Evolutionary conservation across 2,329 filamentous ascomycete species (phyloP).

Genomic region (Niveomyces coronatus): DNA sequence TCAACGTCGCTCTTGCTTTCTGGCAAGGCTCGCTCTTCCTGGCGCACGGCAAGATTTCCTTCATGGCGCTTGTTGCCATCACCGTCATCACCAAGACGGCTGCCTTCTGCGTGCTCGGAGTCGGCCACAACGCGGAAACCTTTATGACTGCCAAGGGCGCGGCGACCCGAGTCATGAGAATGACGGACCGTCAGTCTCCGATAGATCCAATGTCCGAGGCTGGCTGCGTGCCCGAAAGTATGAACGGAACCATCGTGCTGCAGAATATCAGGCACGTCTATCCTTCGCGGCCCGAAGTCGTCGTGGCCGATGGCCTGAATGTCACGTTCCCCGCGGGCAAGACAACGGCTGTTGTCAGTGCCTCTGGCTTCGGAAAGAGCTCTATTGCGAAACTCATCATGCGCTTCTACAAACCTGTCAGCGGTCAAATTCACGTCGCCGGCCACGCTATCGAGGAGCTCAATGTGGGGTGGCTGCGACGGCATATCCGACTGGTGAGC

Average conservation of each 20-base stretch:
- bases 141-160: conserved; percentile 25
- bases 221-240: background rate
- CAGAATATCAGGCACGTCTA: conserved; percentile 36
- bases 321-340: conserved; percentile 29
- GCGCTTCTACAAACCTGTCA: conserved; percentile 41
- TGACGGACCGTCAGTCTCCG: conserved; percentile 21
- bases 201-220: conserved; percentile 23
- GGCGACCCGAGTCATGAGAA: conserved; percentile 24
- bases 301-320: conserved; percentile 25
- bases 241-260: conserved; percentile 30
- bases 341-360: conserved; percentile 42
- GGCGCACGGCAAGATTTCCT: conserved; percentile 21
- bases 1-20: conserved; percentile 27
- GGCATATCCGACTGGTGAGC: conserved; percentile 34
- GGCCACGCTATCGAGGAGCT: conserved; percentile 25
- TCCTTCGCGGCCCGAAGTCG: conserved; percentile 35
- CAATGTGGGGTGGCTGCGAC: conserved; percentile 35
- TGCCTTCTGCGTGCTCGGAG: conserved; percentile 8
- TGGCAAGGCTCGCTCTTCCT: conserved; percentile 29
- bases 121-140: conserved; percentile 15
- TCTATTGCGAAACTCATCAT: conserved; percentile 39
- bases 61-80: conserved; percentile 21
- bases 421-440: conserved; percentile 28
- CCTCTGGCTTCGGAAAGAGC: conserved; percentile 40
- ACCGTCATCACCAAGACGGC: conserved; percentile 6